Percentiles rank a stretch among this genome's conserved stretches.
Conservation (phyloP, 2,329 filamentous ascomycete species). For the Trichoderma endophyticum region DNA sequence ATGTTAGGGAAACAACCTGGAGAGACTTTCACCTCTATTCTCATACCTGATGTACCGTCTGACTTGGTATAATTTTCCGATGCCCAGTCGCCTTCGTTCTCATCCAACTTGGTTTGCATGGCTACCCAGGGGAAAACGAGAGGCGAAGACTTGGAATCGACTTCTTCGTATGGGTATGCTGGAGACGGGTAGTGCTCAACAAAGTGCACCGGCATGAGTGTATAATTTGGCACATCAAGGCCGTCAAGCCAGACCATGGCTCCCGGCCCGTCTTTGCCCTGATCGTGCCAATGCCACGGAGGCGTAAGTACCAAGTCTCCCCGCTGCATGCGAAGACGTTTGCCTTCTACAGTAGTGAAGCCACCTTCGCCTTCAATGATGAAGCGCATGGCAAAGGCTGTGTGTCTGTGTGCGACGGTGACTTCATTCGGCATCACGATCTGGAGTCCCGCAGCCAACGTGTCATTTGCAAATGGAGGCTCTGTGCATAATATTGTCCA, state of each 20-base stretch:
- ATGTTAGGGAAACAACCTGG: background rate
- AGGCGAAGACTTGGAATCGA: background rate
- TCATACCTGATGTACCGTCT: background rate
- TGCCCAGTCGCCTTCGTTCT: background rate
- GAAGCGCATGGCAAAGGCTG: background rate
- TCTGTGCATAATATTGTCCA: background rate
- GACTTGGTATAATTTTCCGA: background rate
- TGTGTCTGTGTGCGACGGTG: background rate
- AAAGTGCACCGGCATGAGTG: background rate
- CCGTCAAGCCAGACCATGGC: background rate
- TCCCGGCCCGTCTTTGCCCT: background rate
- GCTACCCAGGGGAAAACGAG: background rate
- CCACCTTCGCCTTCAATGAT: background rate
- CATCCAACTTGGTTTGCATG: background rate
- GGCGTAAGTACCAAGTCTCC: background rate
- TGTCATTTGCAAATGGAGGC: background rate
- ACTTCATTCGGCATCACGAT: background rate
- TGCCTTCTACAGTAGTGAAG: background rate
- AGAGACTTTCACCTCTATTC: background rate
- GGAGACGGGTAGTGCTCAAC: background rate
- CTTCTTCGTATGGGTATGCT: background rate
- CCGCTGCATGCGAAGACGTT: background rate
- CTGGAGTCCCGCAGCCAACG: background rate
- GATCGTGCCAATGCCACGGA: background rate
- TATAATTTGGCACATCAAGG: background rate